These are phyloP conservation scores for Zygosaccharomyces sapae DNA, from an alignment of 1,139 yeast genomes.

Conservation along the genomic window DNA sequence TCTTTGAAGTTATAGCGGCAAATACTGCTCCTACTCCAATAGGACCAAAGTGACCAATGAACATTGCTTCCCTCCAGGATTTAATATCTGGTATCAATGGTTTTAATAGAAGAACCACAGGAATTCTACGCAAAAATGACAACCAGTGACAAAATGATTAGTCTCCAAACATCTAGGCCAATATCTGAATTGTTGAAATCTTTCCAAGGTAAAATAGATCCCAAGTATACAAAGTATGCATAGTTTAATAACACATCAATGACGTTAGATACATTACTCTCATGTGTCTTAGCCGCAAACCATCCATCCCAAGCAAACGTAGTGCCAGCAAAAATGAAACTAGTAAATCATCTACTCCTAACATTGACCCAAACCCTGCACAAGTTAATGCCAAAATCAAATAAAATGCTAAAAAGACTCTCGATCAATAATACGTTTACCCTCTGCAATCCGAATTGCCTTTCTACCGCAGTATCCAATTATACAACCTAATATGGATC, in stretches of 20 bases:
- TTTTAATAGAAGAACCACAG: constrained; percentile 75
- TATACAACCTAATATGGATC: constrained; percentile 68
- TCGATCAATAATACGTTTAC: constrained; percentile 71
- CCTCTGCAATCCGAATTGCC: constrained; percentile 70
- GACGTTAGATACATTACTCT: constrained; percentile 87
- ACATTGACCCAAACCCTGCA: constrained; percentile 88
- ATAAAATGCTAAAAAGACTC: constrained; percentile 89
- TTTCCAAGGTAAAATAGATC: constrained; percentile 92
- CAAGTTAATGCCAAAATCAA: constrained; percentile 80
- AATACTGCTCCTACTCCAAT: constrained; percentile 97
- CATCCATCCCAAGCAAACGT: constrained; percentile 98
- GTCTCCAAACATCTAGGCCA: constrained; percentile 81
- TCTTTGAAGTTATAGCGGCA: constrained; percentile 79
- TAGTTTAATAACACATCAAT: constrained; percentile 79
- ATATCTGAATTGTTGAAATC: constrained; percentile 62
- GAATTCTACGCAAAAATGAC: constrained; percentile 78
- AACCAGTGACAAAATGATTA: constrained; percentile 78
- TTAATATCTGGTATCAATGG: constrained; percentile 85
- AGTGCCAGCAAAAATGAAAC: constrained; percentile 95
- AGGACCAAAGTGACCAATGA: constrained; percentile 98
- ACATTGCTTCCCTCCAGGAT: constrained; percentile 92
- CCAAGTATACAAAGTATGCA: constrained; percentile 88
- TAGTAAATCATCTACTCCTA: constrained; percentile 88
- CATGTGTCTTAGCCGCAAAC: constrained; percentile 83
- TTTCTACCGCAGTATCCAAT: constrained; percentile 69